Conservation (phyloP, 306 rosid genomes). For the Luffa aegyptiaca region DNA sequence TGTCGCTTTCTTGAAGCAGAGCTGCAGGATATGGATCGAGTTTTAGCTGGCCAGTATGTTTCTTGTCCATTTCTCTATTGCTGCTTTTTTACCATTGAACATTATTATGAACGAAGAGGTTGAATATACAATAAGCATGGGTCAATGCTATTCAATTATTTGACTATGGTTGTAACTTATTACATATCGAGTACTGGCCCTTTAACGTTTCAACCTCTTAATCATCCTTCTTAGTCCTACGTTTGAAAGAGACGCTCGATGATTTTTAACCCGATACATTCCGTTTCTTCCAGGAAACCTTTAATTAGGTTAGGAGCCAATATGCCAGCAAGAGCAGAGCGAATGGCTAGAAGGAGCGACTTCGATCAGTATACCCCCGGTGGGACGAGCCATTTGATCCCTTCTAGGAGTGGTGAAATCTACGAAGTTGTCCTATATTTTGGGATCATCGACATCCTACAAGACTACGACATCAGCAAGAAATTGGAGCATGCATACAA, state of each 20-base stretch:
- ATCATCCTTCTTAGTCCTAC: neutral
- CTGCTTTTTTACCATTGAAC: neutral
- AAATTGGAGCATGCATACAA: conserved; percentile 93
- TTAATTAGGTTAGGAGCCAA: conserved; percentile 91
- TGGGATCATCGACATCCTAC: conserved; percentile 92
- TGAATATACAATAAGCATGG: neutral
- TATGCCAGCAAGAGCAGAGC: conserved; percentile 95
- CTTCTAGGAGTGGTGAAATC: conserved; percentile 56
- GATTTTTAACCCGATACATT: conserved; percentile 1
- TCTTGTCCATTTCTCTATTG: neutral
- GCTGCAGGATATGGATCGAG: conserved; percentile 82
- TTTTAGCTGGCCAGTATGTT: conserved; percentile 84
- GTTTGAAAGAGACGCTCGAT: neutral
- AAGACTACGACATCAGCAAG: conserved; percentile 91
- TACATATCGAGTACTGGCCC: neutral
- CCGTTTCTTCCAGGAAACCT: conserved; percentile 46
- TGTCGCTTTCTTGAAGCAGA: conserved; percentile 91
- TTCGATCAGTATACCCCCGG: conserved; percentile 62
- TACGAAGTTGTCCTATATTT: conserved; percentile 71
- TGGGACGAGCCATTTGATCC: conserved; percentile 58
- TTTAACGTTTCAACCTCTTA: neutral
- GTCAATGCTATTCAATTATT: neutral
- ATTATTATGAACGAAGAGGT: neutral
- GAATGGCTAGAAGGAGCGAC: conserved; percentile 71
- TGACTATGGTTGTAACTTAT: neutral